Conservation (phyloP, 352 stramenopile species). For the Phytophthora boehmeriae region DNA sequence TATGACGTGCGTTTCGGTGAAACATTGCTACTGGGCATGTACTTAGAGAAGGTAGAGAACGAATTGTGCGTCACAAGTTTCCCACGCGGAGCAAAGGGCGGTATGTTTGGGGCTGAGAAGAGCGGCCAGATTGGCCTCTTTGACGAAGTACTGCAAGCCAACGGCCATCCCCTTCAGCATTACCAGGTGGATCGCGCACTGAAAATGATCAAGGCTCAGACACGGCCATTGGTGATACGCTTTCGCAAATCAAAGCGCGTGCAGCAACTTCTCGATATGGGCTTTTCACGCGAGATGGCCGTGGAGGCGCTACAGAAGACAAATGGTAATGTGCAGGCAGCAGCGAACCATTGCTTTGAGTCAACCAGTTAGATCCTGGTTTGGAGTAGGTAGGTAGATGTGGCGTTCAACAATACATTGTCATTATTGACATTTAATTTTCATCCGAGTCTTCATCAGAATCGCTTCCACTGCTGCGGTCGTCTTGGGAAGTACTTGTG, state of each 20-base stretch:
- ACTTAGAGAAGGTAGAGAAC: slow-evolving; percentile 75
- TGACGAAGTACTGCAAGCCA: slow-evolving; percentile 76
- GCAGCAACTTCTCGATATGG: slow-evolving; percentile 77
- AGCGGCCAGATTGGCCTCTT: slow-evolving; percentile 76
- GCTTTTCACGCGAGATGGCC: slow-evolving; percentile 60
- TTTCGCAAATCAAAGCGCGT: slow-evolving; percentile 75
- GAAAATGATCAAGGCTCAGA: slow-evolving; percentile 88
- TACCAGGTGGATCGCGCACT: slow-evolving; percentile 82
- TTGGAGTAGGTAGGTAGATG: slow-evolving; percentile 13
- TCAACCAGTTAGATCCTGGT: slow-evolving; percentile 15
- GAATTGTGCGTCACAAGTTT: slow-evolving; percentile 85
- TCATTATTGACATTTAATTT: slow-evolving; percentile 5
- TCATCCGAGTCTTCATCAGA: slow-evolving; percentile 17
- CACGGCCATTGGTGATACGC: slow-evolving; percentile 73
- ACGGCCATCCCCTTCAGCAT: slow-evolving; percentile 81
- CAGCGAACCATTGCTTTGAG: slow-evolving; percentile 75
- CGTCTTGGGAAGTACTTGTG: slow-evolving; percentile 22
- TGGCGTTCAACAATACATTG: slow-evolving; percentile 5
- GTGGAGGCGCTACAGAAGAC: slow-evolving; percentile 55
- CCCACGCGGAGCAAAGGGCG: slow-evolving; percentile 62
- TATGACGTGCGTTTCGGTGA: slow-evolving; percentile 85
- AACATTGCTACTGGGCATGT: slow-evolving; percentile 77
- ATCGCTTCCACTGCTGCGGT: slow-evolving; percentile 6
- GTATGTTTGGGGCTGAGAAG: slow-evolving; percentile 79
- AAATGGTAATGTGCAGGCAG: slow-evolving; percentile 63